phyloP scores from a whole-genome alignment of 1,139 yeast species.

The Pichia inconspicua region DNA sequence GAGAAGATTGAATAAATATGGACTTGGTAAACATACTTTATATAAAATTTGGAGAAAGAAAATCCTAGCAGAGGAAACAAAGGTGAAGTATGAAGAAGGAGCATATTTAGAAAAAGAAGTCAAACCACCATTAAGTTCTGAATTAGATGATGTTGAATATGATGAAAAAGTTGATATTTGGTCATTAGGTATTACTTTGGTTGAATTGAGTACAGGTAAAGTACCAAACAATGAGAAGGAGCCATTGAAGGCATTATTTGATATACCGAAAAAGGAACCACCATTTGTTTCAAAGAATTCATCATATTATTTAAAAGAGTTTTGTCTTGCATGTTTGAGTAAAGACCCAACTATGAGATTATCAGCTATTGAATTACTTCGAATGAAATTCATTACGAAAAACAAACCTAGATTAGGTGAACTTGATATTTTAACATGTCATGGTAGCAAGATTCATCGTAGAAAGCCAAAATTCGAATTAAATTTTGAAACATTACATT shows the following conservation, averaged over 20 bases:
- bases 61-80: not conserved
- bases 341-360: constrained; percentile 55
- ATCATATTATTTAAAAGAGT: constrained; percentile 42
- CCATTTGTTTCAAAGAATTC: constrained; percentile 40
- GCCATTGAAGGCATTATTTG: constrained; percentile 68
- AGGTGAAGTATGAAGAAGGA: constrained; percentile 5
- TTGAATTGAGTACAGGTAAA: constrained; percentile 63
- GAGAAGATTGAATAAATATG: constrained; percentile 7
- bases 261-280: constrained; percentile 62
- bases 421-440: constrained; percentile 3
- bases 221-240: constrained; percentile 67
- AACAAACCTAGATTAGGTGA: constrained; percentile 32
- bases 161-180: constrained; percentile 80
- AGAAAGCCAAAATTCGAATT: constrained; percentile 21
- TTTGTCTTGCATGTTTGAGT: constrained; percentile 55
- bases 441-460: constrained; percentile 13
- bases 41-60: constrained; percentile 14
- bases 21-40: constrained; percentile 8
- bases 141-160: constrained; percentile 39
- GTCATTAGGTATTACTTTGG: constrained; percentile 80
- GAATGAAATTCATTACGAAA: constrained; percentile 49
- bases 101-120: constrained; percentile 1
- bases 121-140: not conserved
- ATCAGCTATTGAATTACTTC: constrained; percentile 49
- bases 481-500: constrained; percentile 15